Percentiles rank a stretch among this genome's conserved stretches.
Conservation (phyloP, 805 yeast species). For the Lipomyces lipofer region DNA sequence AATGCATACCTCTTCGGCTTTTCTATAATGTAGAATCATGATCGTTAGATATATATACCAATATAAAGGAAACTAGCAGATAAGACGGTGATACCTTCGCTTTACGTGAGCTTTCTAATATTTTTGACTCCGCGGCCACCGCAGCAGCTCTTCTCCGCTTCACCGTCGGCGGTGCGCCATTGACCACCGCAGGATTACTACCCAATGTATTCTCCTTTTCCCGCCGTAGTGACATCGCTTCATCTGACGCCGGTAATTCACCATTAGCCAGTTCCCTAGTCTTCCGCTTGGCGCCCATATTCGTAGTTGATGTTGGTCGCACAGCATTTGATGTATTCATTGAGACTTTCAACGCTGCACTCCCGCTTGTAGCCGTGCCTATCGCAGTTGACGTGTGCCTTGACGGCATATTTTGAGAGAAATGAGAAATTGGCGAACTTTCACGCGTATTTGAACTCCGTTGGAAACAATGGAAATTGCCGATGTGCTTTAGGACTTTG, state of each 20-base stretch:
- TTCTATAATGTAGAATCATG: background rate
- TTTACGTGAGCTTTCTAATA: slow-evolving; percentile 24
- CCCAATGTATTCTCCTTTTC: slow-evolving; percentile 5
- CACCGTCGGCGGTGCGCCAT: background rate
- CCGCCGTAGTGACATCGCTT: background rate
- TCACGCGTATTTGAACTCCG: too few relatives aligned
- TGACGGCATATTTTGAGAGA: slow-evolving; percentile 9
- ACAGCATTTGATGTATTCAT: background rate
- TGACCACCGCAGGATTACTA: background rate
- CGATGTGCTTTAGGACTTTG: too few relatives aligned
- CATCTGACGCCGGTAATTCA: background rate
- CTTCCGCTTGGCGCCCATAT: background rate
- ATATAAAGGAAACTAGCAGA: too few relatives aligned
- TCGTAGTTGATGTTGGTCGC: background rate
- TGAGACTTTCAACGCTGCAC: background rate
- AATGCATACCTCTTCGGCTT: background rate
- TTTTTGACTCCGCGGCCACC: slow-evolving; percentile 28
- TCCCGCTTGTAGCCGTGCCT: background rate
- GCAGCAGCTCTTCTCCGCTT: slow-evolving; percentile 29
- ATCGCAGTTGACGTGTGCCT: slow-evolving; percentile 4
- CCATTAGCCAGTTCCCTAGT: background rate
- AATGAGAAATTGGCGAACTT: too few relatives aligned
- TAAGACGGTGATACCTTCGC: background rate
- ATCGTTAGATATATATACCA: background rate
- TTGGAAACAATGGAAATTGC: too few relatives aligned